Evolutionary conservation across 257 asterid species (phyloP).

Genomic region (Mitragyna speciosa): DNA sequence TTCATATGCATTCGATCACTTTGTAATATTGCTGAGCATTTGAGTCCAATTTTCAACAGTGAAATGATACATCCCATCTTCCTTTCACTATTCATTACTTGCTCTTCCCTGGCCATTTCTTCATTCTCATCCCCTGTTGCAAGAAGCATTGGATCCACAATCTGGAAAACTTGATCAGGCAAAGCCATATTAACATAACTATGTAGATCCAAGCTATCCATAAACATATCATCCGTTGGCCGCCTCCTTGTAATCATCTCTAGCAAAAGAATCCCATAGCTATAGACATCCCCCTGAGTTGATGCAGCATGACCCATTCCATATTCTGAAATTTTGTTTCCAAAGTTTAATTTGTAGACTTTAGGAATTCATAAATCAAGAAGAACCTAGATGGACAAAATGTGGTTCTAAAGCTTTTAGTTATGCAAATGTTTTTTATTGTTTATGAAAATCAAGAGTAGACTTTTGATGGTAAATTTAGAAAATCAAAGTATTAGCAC

Average conservation of each 20-base stretch:
- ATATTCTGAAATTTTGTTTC: neutral
- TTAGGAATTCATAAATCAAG: no score
- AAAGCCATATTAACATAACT: constrained; percentile 14
- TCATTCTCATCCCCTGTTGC: neutral
- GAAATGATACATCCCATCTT: neutral
- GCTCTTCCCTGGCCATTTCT: neutral
- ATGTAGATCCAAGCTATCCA: constrained; percentile 23
- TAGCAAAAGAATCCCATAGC: constrained; percentile 24
- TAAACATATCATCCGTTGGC: constrained; percentile 31
- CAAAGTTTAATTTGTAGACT: no score
- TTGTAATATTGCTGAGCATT: neutral
- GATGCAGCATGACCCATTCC: neutral
- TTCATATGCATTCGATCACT: neutral
- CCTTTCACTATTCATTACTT: neutral
- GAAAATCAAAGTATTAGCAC: no score
- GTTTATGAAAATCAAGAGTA: no score
- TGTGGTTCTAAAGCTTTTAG: no score
- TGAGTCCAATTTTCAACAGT: neutral
- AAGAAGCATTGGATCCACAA: constrained; percentile 18
- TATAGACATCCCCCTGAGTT: neutral
- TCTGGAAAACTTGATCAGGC: constrained; percentile 15
- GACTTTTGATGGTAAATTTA: no score
- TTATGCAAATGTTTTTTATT: no score
- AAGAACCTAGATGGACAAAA: no score
- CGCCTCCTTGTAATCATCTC: constrained; percentile 24